Evolutionary conservation across 352 stramenopile species (phyloP).

Genomic region (Globisporangium recalcitrans): DNA sequence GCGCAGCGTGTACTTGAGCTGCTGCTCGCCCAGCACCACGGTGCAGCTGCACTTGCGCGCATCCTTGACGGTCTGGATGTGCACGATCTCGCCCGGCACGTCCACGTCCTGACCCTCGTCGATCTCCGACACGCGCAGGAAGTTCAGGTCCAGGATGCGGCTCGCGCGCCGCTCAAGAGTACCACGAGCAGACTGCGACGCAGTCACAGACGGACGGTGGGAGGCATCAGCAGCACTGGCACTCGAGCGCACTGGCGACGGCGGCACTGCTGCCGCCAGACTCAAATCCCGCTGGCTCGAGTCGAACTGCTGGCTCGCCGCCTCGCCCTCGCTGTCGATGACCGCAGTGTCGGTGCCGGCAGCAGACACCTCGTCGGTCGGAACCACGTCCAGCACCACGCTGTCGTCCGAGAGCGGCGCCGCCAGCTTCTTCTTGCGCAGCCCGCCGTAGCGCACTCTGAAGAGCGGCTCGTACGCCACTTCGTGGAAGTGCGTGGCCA

Average conservation of each 20-base stretch:
- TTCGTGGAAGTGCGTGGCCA: constrained; percentile 56
- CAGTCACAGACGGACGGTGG: not conserved
- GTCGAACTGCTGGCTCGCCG: constrained; percentile 1
- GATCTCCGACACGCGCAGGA: constrained; percentile 28
- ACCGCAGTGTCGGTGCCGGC: not conserved
- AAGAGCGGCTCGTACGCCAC: constrained; percentile 60
- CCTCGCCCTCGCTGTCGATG: constrained; percentile 5
- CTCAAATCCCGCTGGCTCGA: constrained; percentile 9
- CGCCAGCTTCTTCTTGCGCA: constrained; percentile 35
- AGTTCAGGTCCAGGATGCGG: constrained; percentile 27
- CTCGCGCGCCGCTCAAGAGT: constrained; percentile 6
- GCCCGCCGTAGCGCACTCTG: constrained; percentile 46
- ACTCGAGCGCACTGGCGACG: constrained; percentile 1
- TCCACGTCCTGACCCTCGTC: constrained; percentile 55
- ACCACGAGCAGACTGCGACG: not conserved
- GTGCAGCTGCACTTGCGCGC: constrained; percentile 62
- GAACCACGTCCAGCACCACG: constrained; percentile 2
- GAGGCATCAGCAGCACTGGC: not conserved
- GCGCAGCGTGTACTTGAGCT: constrained; percentile 64
- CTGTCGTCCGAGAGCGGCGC: constrained; percentile 10
- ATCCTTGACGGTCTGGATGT: constrained; percentile 54
- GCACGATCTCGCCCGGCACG: constrained; percentile 64
- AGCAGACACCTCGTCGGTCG: not conserved
- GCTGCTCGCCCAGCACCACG: constrained; percentile 55
- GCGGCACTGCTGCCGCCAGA: not conserved